Evolutionary conservation across 805 yeast species (phyloP), one percentile per base, ranked within the genome.

Genomic region (Metschnikowia dekortorum): DNA sequence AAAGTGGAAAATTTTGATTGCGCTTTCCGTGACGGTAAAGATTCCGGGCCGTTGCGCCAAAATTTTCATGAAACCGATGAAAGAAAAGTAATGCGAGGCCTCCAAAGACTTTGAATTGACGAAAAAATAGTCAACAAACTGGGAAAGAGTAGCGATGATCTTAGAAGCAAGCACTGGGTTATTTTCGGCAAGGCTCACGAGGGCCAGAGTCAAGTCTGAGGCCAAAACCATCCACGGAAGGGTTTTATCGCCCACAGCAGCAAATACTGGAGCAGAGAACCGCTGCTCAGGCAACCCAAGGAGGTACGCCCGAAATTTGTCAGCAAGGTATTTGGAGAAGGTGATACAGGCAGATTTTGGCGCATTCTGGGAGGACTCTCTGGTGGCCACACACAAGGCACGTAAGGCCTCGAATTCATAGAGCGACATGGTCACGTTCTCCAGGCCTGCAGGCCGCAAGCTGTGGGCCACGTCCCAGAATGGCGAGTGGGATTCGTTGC

Each of bases 391-490:
- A 52, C 85, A 80, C 29, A 85, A 64, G 0, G 89, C 86, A 41
- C 78, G 56, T 51, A 84, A 67, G 5, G 78, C 75, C 54, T 84
- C 87, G 50, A 73, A 71, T 60, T 83, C 86, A 50, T 75, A 78
- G 37, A 72, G 65, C 1, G 80, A 66, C 52, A 80, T 70, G 13
- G 80, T 78, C 14, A 76, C 73, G 4, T 32, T 10, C 2, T 28
- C 39, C 10, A 46, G 35, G 3, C 33, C 10, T 36, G 41, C 13
- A 8, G 46, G 44, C 11, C 38, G 38, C 22, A 39, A 43, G 6
- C 16, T n/a, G 28, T 32, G 16, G 13, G 28, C 43, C 44, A 30
- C 9, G 28, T 22, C 7, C 32, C 10, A 30, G 32, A 30, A 30
- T 30, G 32, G 32, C 32, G 32, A 30, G 8, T 30, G 32, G 32